Evolutionary conservation across 306 rosid genomes (phyloP).

Genomic region (Cucumis cinereus): DNA sequence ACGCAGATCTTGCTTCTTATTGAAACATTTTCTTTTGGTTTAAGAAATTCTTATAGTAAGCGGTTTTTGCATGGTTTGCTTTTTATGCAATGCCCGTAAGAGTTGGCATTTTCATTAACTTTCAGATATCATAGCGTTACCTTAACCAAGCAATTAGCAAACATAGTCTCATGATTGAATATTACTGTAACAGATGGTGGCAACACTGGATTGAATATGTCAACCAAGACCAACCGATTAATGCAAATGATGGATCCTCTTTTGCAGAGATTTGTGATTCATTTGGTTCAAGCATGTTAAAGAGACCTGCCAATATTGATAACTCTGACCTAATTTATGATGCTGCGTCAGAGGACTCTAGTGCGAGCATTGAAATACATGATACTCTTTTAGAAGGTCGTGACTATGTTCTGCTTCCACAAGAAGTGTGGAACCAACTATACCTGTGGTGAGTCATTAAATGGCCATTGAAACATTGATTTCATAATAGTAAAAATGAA

Average conservation of each 20-base stretch:
- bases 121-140: not conserved
- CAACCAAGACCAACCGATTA: conserved; percentile 75
- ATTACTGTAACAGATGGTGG: conserved; percentile 74
- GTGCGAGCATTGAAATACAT: conserved; percentile 42
- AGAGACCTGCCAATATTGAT: conserved; percentile 74
- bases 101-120: not conserved
- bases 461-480: not conserved
- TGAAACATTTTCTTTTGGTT: not conserved
- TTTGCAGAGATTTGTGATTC: conserved; percentile 50
- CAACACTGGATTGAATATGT: conserved; percentile 94
- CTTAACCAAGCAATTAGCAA: not conserved
- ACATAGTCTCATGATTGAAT: conserved; percentile 6
- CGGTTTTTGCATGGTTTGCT: not conserved
- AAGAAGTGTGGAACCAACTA: conserved; percentile 80
- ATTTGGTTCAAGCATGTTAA: conserved; percentile 40
- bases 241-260: conserved; percentile 52
- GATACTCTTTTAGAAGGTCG: conserved; percentile 91
- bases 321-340: conserved; percentile 76
- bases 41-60: not conserved
- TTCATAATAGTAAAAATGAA: not conserved
- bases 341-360: conserved; percentile 44
- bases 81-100: not conserved
- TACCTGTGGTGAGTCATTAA: conserved; percentile 23
- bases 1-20: not conserved
- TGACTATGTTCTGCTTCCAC: conserved; percentile 90